Percentiles rank a stretch among this genome's conserved stretches.
Evolutionary conservation across 2,329 filamentous ascomycete genomes (phyloP).

Genomic region (Volutella citrinella): DNA sequence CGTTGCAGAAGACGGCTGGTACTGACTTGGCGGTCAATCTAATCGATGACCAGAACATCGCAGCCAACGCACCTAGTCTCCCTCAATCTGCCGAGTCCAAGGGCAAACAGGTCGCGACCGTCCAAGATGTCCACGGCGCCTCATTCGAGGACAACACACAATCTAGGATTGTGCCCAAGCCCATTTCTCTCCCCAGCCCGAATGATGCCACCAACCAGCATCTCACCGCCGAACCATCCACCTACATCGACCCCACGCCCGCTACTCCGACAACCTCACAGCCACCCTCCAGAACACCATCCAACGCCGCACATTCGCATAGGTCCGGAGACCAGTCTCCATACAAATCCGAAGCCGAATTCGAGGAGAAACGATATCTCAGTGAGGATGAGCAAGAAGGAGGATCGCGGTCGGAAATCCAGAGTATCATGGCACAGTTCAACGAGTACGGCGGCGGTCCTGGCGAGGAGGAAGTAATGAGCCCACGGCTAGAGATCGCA

Average conservation of each 20-base stretch:
- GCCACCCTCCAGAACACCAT: slow-evolving; percentile 57
- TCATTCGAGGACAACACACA: slow-evolving; percentile 37
- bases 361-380: slow-evolving; percentile 54
- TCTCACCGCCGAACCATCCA: slow-evolving; percentile 45
- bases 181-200: slow-evolving; percentile 36
- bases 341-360: slow-evolving; percentile 49
- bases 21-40: too few relatives aligned
- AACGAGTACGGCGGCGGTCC: slow-evolving; percentile 70
- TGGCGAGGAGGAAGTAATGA: slow-evolving; percentile 84
- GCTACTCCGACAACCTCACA: slow-evolving; percentile 54
- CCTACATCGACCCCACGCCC: slow-evolving; percentile 57
- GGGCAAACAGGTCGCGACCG: slow-evolving; percentile 22
- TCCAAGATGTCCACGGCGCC: slow-evolving; percentile 11
- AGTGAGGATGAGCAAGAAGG: slow-evolving; percentile 66
- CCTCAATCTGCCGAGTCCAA: slow-evolving; percentile 15
- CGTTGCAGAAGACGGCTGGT: too few relatives aligned
- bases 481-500: slow-evolving; percentile 78
- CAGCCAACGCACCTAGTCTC: too few relatives aligned
- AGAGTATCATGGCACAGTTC: slow-evolving; percentile 97
- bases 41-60: too few relatives aligned
- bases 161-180: slow-evolving; percentile 48
- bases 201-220: slow-evolving; percentile 37
- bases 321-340: slow-evolving; percentile 46
- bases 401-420: slow-evolving; percentile 79
- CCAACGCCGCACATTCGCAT: slow-evolving; percentile 50